These are phyloP conservation scores for Camelina hispida DNA, from an alignment of 345 rosid genomes.

Conservation along the genomic window DNA sequence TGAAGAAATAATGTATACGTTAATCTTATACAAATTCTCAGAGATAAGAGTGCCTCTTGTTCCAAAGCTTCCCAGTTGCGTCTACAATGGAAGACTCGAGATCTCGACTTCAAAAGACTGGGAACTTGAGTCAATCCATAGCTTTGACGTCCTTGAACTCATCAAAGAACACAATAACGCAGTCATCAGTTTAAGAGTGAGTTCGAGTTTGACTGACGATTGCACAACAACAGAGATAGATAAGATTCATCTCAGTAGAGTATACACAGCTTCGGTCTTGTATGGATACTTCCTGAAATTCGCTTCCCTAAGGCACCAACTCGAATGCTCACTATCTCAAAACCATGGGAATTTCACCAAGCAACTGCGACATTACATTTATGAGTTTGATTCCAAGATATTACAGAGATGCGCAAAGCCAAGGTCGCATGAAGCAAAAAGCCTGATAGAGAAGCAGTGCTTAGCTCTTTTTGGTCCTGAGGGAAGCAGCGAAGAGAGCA, in stretches of 20 bases:
- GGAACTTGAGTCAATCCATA: conserved; percentile 82
- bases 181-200: conserved; percentile 68
- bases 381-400: conserved; percentile 71
- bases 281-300: conserved; percentile 90
- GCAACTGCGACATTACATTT: conserved; percentile 59
- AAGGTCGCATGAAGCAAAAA: conserved; percentile 64
- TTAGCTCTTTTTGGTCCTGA: conserved; percentile 70
- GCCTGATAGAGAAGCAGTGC: conserved; percentile 71
- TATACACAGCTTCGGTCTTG: conserved; percentile 71
- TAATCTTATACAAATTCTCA: conserved; percentile 76
- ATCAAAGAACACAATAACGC: conserved; percentile 70
- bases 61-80: conserved; percentile 82
- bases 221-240: conserved; percentile 72
- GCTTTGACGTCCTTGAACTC: conserved; percentile 68
- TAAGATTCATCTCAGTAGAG: conserved; percentile 52
- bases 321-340: conserved; percentile 58
- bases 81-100: conserved; percentile 80
- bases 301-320: conserved; percentile 66
- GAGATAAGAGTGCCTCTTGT: conserved; percentile 84
- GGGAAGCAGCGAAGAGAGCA: conserved; percentile 49
- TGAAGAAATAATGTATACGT: conserved; percentile 87
- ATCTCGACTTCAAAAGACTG: conserved; percentile 82
- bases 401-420: conserved; percentile 70
- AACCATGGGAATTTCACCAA: conserved; percentile 28
- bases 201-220: conserved; percentile 68